These are phyloP conservation scores for Hyphodiscus sp. DNA, from an alignment of 2,329 filamentous ascomycete species.

Conservation along the genomic window DNA sequence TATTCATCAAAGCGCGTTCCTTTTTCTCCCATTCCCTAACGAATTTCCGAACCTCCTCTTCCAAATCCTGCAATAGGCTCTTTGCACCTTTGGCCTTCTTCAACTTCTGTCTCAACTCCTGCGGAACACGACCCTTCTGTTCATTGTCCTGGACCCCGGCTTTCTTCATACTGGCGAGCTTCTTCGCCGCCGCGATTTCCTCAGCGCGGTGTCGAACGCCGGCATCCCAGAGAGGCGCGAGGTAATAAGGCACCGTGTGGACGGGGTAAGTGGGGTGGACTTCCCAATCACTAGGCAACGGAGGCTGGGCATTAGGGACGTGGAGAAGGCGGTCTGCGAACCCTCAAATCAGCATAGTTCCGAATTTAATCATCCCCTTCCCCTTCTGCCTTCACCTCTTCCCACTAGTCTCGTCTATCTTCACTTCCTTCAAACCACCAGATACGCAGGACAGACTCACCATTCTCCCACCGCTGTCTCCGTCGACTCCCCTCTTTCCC, in stretches of 20 bases:
- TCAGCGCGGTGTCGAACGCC: slow-evolving; percentile 46
- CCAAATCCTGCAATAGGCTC: slow-evolving; percentile 73
- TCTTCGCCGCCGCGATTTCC: slow-evolving; percentile 36
- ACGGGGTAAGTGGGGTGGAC: slow-evolving; percentile 75
- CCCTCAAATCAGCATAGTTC: slow-evolving; percentile 3
- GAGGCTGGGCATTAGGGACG: slow-evolving; percentile 81
- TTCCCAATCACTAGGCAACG: slow-evolving; percentile 75
- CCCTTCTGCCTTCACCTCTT: background rate
- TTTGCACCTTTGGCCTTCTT: slow-evolving; percentile 75
- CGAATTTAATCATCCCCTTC: background rate
- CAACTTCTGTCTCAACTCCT: slow-evolving; percentile 70
- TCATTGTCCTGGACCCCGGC: slow-evolving; percentile 22
- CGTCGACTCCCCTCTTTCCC: slow-evolving; percentile 87
- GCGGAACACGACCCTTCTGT: slow-evolving; percentile 58
- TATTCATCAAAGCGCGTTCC: background rate
- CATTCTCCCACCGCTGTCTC: slow-evolving; percentile 90
- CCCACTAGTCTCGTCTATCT: too few relatives aligned
- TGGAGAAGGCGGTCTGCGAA: slow-evolving; percentile 70
- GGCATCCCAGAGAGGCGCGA: slow-evolving; percentile 79
- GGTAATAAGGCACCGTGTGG: slow-evolving; percentile 76
- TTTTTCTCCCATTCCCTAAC: slow-evolving; percentile 54
- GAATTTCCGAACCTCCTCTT: slow-evolving; percentile 76
- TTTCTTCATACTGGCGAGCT: slow-evolving; percentile 30
- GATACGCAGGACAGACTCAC: slow-evolving; percentile 42
- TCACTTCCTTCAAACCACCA: background rate